Base-by-base conservation (phyloP, 2,329 filamentous ascomycete species). In the Pseudonectria buxi region DNA sequence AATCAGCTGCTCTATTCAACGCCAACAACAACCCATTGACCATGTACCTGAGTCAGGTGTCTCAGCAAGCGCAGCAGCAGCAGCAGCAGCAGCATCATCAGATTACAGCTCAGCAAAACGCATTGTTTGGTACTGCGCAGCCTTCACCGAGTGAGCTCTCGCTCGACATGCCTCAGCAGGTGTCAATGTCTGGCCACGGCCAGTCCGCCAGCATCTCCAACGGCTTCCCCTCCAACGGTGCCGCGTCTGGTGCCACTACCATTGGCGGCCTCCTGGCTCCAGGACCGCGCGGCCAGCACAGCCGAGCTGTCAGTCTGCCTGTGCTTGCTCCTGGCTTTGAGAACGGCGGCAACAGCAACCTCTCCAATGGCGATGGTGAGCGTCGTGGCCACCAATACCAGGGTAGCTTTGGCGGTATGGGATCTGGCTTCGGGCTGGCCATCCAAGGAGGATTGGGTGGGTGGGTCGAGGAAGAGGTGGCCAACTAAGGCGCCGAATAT, bases 1-100 rank as follows among this genome's bases (percentile, higher is more conserved):
- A 78, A 15, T 76, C 83, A 1, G 82, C 83, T 2, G 76, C 79
- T 14, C 76, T 94, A 39, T 78, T 95, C 60, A 92, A 89, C 59
- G 79, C 78, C 33, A 83, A 72, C 54, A 90, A 79, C 68, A 95
- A 95, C 61, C 90, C 90, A 1, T 63, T 96, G 59, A 95, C 89
- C 15, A 80, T 95, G 78, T 96, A 95, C 58, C 74, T 95, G 40
- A 90, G 81, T 62, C 87, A 94, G 55, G 77, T 90, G 18, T 81
- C 80, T 14, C 76, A 82, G 43, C 78, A 84, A 53, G 74, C 77
- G 12, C 82, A 86, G 45, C 74, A 78, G 32, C 83, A 89, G 47
- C 84, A 87, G 43, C 77, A 83, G 24, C 81, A 86, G 47, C 81
- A 88, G 46, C 77, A 84, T 35, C 78, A 83, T 44, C 74, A 78